phyloP scores from a whole-genome alignment of 805 yeast species.

The Saccharomycopsis malanga region DNA sequence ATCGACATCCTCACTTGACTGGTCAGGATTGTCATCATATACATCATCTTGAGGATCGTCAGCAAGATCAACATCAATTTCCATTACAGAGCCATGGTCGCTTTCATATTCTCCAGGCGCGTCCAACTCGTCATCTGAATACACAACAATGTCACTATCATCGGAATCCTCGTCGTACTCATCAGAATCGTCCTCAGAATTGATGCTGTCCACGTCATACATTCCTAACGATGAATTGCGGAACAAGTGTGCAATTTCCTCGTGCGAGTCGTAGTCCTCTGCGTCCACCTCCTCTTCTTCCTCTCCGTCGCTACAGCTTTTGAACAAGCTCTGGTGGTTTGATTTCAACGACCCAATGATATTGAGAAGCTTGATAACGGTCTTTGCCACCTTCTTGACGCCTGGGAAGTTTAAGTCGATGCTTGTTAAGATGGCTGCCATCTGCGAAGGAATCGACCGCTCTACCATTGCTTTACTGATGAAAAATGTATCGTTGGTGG shows the following conservation, averaged over 20 bases:
- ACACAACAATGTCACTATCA: constrained; percentile 26
- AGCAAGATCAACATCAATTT: constrained; percentile 30
- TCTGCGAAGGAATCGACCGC: constrained; percentile 48
- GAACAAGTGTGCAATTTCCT: constrained; percentile 77
- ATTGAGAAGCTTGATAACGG: constrained; percentile 53
- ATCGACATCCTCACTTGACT: constrained; percentile 24
- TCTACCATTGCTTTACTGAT: constrained; percentile 65
- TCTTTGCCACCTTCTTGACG: constrained; percentile 50
- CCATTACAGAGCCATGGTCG: constrained; percentile 25
- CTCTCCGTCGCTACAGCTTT: constrained; percentile 33
- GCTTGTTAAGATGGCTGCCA: constrained; percentile 54
- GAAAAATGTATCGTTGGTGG: constrained; percentile 47
- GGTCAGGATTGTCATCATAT: constrained; percentile 26
- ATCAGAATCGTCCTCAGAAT: constrained; percentile 54
- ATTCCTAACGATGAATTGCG: constrained; percentile 88
- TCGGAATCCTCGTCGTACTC: constrained; percentile 44
- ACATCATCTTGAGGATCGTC: constrained; percentile 27
- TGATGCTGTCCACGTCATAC: constrained; percentile 78
- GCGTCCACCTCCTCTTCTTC: constrained; percentile 54
- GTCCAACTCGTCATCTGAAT: constrained; percentile 30
- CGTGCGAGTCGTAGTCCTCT: constrained; percentile 49
- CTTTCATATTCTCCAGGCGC: constrained; percentile 25
- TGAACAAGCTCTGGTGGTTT: constrained; percentile 51
- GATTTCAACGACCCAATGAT: constrained; percentile 49
- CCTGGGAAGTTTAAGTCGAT: constrained; percentile 71